These are phyloP conservation scores for Bertia moriformis DNA, from an alignment of 2,329 filamentous ascomycete genomes.

Conservation along the genomic window DNA sequence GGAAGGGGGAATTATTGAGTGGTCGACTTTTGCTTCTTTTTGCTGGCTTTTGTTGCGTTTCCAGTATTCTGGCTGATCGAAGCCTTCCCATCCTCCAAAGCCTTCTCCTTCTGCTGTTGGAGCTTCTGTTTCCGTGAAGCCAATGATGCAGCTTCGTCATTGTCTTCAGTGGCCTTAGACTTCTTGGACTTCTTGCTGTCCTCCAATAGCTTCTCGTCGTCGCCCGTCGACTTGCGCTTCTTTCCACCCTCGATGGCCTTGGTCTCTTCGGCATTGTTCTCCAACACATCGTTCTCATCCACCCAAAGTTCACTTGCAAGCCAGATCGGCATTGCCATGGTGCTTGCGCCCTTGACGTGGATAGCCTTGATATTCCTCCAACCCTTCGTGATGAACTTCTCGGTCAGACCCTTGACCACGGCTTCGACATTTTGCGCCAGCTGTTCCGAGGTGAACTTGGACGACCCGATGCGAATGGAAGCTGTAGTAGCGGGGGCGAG, in stretches of 20 bases:
- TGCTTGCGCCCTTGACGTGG: constrained; percentile 50
- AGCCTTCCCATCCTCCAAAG: constrained; percentile 23
- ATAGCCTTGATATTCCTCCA: constrained; percentile 48
- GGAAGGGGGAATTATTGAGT: constrained; percentile 17
- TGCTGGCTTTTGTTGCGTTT: constrained; percentile 8
- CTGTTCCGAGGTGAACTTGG: constrained; percentile 37
- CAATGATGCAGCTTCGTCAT: constrained; percentile 2
- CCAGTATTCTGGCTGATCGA: constrained; percentile 9
- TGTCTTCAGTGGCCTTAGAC: constrained; percentile 4
- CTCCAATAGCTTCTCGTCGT: constrained; percentile 15
- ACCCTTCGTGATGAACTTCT: constrained; percentile 43
- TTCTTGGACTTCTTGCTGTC: constrained; percentile 15
- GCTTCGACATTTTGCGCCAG: constrained; percentile 42
- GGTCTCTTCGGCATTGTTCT: constrained; percentile 17
- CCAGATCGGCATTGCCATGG: constrained; percentile 50
- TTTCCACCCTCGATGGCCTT: constrained; percentile 15
- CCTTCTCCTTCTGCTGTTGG: constrained; percentile 30
- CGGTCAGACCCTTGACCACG: constrained; percentile 35
- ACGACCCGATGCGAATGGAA: constrained; percentile 40
- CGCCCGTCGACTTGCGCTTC: constrained; percentile 21
- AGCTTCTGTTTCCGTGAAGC: constrained; percentile 28
- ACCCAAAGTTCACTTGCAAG: constrained; percentile 49
- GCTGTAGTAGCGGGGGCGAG: constrained; percentile 43
- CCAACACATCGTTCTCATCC: constrained; percentile 38
- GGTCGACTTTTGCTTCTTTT: constrained; percentile 23